phyloP scores from a whole-genome alignment of 768 basidiomycete species.

The Tephrocybe rancida region DNA sequence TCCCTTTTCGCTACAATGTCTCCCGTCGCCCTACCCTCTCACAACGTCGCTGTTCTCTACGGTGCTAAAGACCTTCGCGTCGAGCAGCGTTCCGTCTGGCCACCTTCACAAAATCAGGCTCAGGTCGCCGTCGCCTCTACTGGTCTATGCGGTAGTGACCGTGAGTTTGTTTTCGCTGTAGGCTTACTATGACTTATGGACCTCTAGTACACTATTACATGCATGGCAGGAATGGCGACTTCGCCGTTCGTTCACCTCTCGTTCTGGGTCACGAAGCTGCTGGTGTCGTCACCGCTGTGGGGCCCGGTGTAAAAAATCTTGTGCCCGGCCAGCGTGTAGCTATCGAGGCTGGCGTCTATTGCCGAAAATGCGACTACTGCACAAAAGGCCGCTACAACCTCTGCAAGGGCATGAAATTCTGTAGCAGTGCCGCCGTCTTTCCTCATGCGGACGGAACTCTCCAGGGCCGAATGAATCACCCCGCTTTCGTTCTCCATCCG shows the following conservation, averaged over 20 bases:
- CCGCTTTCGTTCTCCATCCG: constrained; percentile 85
- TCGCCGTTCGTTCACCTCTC: constrained; percentile 82
- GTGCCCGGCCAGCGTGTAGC: constrained; percentile 86
- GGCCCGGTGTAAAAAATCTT: constrained; percentile 65
- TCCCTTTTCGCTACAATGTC: constrained; percentile 30
- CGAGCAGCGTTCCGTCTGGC: constrained; percentile 73
- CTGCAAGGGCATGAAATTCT: constrained; percentile 89
- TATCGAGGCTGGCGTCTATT: constrained; percentile 92
- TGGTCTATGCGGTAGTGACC: constrained; percentile 88
- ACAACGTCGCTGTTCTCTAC: constrained; percentile 80
- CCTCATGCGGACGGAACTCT: constrained; percentile 95
- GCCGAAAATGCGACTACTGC: constrained; percentile 74
- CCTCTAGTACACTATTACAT: constrained; percentile 84
- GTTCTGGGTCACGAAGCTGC: constrained; percentile 94
- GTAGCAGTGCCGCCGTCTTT: constrained; percentile 86
- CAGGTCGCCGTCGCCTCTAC: constrained; percentile 83
- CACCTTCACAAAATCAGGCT: constrained; percentile 71
- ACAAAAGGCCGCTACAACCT: constrained; percentile 86
- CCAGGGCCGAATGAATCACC: constrained; percentile 87
- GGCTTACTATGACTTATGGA: constrained; percentile 1
- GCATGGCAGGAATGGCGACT: constrained; percentile 91
- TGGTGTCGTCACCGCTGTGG: constrained; percentile 86
- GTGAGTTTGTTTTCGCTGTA: constrained; percentile 40
- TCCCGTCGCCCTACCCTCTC: constrained; percentile 50
- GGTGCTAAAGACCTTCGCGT: constrained; percentile 82